A percentile compares a stretch with the other conserved stretches of the same genome.
Conservation (phyloP, 169 alveolate species). For the Eimeria falciformis region DNA sequence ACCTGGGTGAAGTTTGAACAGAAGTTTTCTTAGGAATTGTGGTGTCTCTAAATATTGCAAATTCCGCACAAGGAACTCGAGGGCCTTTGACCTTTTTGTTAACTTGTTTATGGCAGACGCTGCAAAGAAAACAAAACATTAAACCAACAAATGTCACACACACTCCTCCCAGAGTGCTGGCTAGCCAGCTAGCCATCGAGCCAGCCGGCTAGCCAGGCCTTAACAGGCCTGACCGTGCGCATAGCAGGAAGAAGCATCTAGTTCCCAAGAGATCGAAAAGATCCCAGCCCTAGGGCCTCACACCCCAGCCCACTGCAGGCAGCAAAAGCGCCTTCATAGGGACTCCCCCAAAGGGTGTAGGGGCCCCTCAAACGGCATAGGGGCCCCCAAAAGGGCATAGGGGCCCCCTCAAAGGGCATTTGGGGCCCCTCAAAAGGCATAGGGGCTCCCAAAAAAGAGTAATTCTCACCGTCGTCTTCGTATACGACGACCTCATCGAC, state of each 20-base stretch:
- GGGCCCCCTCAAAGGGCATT: neutral
- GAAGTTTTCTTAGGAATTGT: constrained; percentile 95
- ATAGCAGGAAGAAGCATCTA: too few species aligned
- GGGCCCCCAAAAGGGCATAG: neutral
- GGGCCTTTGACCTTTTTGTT: constrained; percentile 78
- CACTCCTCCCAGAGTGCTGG: neutral
- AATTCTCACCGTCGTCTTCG: constrained; percentile 87
- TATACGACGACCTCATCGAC: constrained; percentile 95
- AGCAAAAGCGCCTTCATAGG: too few species aligned
- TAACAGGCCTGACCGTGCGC: neutral
- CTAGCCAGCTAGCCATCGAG: neutral
- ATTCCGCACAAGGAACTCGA: constrained; percentile 93
- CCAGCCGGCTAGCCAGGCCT: neutral
- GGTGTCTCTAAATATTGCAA: constrained; percentile 99
- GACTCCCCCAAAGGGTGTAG: too few species aligned
- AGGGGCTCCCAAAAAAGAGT: too few species aligned
- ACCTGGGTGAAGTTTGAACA: constrained; percentile 86
- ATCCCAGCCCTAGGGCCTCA: too few species aligned
- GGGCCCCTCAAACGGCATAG: neutral
- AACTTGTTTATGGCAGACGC: neutral
- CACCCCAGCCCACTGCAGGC: too few species aligned
- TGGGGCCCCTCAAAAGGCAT: neutral
- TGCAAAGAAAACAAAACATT: neutral
- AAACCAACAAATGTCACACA: neutral
- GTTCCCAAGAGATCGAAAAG: too few species aligned